These are phyloP conservation scores for Rutstroemia sp. DNA, from an alignment of 2,329 filamentous ascomycete genomes.

Conservation along the genomic window DNA sequence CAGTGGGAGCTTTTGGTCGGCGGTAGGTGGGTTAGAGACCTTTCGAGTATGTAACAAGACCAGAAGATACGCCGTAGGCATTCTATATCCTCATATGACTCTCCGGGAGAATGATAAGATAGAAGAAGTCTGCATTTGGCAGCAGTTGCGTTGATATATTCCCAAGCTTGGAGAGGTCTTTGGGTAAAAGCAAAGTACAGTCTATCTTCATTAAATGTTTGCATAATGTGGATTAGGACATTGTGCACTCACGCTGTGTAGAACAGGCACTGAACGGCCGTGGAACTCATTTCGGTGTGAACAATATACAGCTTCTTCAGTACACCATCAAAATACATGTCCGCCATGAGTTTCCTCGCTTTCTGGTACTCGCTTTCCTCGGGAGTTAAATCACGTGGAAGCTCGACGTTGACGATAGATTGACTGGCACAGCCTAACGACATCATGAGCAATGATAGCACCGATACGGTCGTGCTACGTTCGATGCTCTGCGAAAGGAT, in stretches of 20 bases:
- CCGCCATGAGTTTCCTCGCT: conserved; percentile 18
- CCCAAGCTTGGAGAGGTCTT: conserved; percentile 45
- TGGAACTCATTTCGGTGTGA: conserved; percentile 39
- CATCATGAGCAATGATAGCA: conserved; percentile 40
- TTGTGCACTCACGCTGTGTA: conserved; percentile 37
- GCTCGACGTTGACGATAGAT: conserved; percentile 30
- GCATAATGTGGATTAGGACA: background rate
- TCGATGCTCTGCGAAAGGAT: background rate
- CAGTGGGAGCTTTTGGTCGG: background rate
- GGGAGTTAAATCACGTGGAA: conserved; percentile 10
- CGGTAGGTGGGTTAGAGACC: conserved; percentile 24
- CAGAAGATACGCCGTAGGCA: conserved; percentile 45
- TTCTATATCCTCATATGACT: conserved; percentile 36
- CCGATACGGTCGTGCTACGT: conserved; percentile 17
- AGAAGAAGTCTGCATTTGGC: conserved; percentile 43
- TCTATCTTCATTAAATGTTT: conserved; percentile 17
- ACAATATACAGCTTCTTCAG: conserved; percentile 39
- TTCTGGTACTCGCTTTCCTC: conserved; percentile 28
- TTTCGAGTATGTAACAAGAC: conserved; percentile 48
- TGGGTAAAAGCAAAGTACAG: conserved; percentile 44
- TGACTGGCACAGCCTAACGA: conserved; percentile 41
- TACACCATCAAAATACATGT: conserved; percentile 29
- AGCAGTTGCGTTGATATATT: conserved; percentile 41
- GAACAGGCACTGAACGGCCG: conserved; percentile 43
- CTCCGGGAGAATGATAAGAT: conserved; percentile 34